phyloP scores from a whole-genome alignment of 768 basidiomycete genomes.

The Pisolithus marmoratus region DNA sequence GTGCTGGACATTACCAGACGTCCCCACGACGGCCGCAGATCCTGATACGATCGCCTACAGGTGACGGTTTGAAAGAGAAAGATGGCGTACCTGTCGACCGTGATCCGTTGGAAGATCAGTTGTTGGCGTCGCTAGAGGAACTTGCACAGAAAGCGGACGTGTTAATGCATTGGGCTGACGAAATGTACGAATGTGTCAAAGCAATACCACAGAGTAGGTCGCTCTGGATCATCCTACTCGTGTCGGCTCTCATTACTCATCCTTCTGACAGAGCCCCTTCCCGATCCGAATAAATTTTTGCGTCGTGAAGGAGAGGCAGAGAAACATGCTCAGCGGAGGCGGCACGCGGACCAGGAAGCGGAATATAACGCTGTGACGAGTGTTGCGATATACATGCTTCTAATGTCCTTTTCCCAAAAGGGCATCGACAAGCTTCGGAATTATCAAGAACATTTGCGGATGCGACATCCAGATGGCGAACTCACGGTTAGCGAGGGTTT shows the following conservation, averaged over 20 bases:
- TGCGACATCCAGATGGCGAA: slow-evolving; percentile 70
- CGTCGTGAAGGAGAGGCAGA: slow-evolving; percentile 69
- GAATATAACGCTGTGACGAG: slow-evolving; percentile 82
- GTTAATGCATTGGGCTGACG: slow-evolving; percentile 89
- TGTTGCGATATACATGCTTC: slow-evolving; percentile 83
- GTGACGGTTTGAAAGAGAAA: slow-evolving; percentile 34
- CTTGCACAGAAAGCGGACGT: slow-evolving; percentile 95
- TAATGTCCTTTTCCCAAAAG: slow-evolving; percentile 89
- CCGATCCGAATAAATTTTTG: slow-evolving; percentile 71
- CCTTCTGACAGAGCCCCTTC: slow-evolving; percentile 57
- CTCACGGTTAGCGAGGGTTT: slow-evolving; percentile 76
- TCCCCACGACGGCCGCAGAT: slow-evolving; percentile 54
- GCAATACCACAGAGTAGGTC: slow-evolving; percentile 75
- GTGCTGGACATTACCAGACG: slow-evolving; percentile 34
- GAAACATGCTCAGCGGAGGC: slow-evolving; percentile 60
- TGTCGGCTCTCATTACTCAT: not conserved
- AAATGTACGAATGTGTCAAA: slow-evolving; percentile 87
- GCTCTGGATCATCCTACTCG: not conserved
- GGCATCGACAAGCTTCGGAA: slow-evolving; percentile 81
- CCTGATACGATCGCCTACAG: slow-evolving; percentile 32
- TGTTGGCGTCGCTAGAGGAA: slow-evolving; percentile 80
- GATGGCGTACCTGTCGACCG: slow-evolving; percentile 25
- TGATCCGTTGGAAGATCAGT: slow-evolving; percentile 74
- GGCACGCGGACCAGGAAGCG: slow-evolving; percentile 71
- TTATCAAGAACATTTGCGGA: slow-evolving; percentile 77